These are phyloP conservation scores for Podospora anserina DNA, from an alignment of 495 filamentous ascomycete species.

Conservation along the genomic window DNA sequence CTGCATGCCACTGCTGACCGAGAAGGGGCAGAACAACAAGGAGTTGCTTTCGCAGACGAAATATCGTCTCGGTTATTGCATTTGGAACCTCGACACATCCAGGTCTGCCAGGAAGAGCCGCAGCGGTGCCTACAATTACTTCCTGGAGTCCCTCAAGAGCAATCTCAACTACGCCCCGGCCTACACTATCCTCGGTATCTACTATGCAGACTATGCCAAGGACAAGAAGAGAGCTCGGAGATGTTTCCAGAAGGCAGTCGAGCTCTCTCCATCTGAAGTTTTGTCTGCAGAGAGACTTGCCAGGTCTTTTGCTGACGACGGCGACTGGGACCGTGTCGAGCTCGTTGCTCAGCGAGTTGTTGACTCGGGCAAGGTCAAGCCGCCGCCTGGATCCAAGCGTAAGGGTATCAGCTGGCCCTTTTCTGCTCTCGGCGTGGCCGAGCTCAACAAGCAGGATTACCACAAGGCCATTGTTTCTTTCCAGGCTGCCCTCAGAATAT, in stretches of 20 bases:
- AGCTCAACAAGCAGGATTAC: constrained; percentile 93
- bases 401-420: constrained; percentile 94
- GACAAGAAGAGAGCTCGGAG: constrained; percentile 79
- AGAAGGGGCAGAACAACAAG: constrained; percentile 47
- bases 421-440: constrained; percentile 92
- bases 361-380: constrained; percentile 84
- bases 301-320: constrained; percentile 75
- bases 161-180: constrained; percentile 89
- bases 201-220: constrained; percentile 84
- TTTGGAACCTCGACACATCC: constrained; percentile 79
- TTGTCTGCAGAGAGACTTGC: constrained; percentile 86
- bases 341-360: constrained; percentile 85
- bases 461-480: constrained; percentile 83
- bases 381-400: constrained; percentile 84
- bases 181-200: constrained; percentile 93
- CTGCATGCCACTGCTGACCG: constrained; percentile 59
- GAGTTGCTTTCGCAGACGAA: constrained; percentile 78
- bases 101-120: constrained; percentile 69
- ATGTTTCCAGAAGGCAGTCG: constrained; percentile 96
- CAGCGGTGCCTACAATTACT: constrained; percentile 69
- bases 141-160: constrained; percentile 76
- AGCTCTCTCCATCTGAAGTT: constrained; percentile 83
- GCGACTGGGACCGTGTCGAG: constrained; percentile 96
- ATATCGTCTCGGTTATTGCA: constrained; percentile 82
- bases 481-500: constrained; percentile 79